Evolutionary conservation across 768 basidiomycete genomes (phyloP).

Genomic region (Lactarius psammicola): DNA sequence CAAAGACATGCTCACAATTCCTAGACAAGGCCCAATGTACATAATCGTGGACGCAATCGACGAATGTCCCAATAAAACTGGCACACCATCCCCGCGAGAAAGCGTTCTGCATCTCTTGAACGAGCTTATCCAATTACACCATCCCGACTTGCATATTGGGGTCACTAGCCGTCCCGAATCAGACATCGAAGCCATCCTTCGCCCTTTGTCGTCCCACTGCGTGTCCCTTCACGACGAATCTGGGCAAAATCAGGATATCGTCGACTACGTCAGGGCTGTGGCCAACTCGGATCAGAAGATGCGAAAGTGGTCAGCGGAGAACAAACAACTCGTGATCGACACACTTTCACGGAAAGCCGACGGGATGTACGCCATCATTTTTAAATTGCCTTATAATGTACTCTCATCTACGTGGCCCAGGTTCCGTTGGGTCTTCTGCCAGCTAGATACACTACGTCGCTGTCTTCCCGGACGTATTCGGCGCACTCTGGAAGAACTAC

Average conservation of each 20-base stretch:
- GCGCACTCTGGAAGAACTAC: conserved; percentile 4
- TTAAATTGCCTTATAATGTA: background rate
- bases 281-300: conserved; percentile 3
- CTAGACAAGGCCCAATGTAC: background rate
- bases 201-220: background rate
- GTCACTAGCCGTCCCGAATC: conserved; percentile 8
- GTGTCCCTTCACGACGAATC: conserved; percentile 1
- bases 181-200: background rate
- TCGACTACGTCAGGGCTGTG: background rate
- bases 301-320: background rate
- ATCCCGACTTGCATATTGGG: background rate
- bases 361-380: conserved; percentile 5
- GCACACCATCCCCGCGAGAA: conserved; percentile 3
- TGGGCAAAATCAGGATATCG: background rate
- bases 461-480: conserved; percentile 1
- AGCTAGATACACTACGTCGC: conserved; percentile 8
- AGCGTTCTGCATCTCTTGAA: background rate
- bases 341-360: conserved; percentile 4
- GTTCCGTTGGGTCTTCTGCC: conserved; percentile 16
- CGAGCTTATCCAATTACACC: background rate
- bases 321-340: background rate
- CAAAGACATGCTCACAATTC: background rate
- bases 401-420: background rate
- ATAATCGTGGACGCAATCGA: conserved; percentile 12
- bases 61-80: conserved; percentile 6